Percentiles rank a stretch among this genome's conserved stretches.
Conservation (phyloP, 371 early-diverging fungal species). For the Mortierella sp. region DNA sequence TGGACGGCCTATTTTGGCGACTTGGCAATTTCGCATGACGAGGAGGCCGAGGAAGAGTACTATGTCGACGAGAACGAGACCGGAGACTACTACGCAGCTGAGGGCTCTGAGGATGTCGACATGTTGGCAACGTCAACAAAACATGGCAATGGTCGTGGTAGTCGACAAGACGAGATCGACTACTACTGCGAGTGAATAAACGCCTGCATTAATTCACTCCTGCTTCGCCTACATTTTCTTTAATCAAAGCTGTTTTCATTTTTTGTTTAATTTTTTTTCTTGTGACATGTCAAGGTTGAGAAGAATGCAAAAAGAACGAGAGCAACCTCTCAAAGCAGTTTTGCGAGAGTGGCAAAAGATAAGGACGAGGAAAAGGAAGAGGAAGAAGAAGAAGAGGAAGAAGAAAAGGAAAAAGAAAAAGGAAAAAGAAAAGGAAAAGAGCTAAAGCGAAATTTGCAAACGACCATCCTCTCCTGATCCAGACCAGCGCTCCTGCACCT, state of each 20-base stretch:
- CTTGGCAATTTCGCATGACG: slow-evolving; percentile 17
- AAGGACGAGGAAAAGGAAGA: too few species aligned
- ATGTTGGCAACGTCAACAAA: not conserved
- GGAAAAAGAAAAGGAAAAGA: too few species aligned
- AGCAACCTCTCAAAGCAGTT: too few species aligned
- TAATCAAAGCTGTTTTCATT: not conserved
- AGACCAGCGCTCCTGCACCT: not conserved
- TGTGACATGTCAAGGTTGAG: too few species aligned
- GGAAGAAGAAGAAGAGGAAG: too few species aligned
- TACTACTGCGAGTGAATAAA: slow-evolving; percentile 19
- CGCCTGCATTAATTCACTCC: not conserved
- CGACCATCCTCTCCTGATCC: not conserved
- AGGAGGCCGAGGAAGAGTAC: slow-evolving; percentile 5
- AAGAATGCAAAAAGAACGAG: too few species aligned
- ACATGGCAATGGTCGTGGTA: not conserved
- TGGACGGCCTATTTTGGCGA: slow-evolving; percentile 57
- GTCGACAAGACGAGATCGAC: not conserved
- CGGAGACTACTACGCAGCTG: not conserved
- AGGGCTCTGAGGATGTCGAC: not conserved
- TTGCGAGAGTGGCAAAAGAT: too few species aligned
- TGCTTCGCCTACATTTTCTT: not conserved
- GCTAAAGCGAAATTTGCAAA: not conserved
- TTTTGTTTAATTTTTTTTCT: too few species aligned
- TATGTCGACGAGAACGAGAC: not conserved
- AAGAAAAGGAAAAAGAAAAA: too few species aligned